Evolutionary conservation across 768 basidiomycete genomes (phyloP).

Genomic region (Suillus bovinus): DNA sequence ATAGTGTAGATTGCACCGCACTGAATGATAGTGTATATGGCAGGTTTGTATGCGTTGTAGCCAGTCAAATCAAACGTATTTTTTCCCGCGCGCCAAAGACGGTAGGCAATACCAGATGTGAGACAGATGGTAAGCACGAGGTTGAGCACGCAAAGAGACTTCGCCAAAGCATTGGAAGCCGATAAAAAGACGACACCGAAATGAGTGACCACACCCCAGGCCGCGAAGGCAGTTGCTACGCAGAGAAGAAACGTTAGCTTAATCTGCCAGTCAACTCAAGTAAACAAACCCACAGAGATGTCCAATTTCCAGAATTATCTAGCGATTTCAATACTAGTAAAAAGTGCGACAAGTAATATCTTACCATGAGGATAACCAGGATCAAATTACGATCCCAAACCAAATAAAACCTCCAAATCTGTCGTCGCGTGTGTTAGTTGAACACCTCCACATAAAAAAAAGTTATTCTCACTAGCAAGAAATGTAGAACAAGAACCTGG

Average conservation of each 20-base stretch:
- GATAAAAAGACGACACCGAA: background rate
- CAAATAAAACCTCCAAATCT: conserved; percentile 12
- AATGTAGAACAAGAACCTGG: conserved; percentile 4
- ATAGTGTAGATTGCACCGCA: conserved; percentile 19
- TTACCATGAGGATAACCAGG: background rate
- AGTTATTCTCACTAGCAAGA: conserved; percentile 2
- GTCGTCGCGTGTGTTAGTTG: background rate
- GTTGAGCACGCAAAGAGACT: conserved; percentile 10
- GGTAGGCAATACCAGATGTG: conserved; percentile 16
- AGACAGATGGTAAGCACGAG: conserved; percentile 14
- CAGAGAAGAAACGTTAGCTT: background rate
- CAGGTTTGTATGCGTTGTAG: conserved; percentile 9
- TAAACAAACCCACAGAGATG: conserved; percentile 1
- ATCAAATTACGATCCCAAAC: conserved; percentile 5
- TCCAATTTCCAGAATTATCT: conserved; percentile 3
- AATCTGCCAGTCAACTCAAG: background rate
- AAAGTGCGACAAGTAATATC: background rate
- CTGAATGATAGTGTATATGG: conserved; percentile 20
- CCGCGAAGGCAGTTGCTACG: background rate
- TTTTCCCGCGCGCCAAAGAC: conserved; percentile 15
- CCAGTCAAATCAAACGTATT: background rate
- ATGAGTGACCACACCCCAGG: background rate
- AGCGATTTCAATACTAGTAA: background rate
- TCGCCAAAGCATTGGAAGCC: background rate
- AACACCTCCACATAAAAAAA: background rate